Base-by-base conservation (phyloP, 78 protist species). In the Guillardia theta region DNA sequence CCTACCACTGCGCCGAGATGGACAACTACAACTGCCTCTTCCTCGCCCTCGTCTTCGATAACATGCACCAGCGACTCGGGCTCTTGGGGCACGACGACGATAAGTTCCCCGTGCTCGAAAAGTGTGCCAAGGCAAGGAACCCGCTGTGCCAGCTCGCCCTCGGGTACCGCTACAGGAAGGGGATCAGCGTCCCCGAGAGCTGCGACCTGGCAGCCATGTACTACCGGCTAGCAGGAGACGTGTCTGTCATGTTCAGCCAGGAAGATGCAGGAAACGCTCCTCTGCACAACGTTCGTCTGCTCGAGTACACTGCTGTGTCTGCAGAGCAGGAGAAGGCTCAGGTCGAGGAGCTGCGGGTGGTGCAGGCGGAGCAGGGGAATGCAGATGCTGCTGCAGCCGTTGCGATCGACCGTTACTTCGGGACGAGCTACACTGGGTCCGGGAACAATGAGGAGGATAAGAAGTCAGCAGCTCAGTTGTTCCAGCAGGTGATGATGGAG, bases 311-410 rank as follows among this genome's bases (percentile, higher is more conserved):
- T 22, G 90, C 90, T 22, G 90, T 78, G 12, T 45, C 5, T 0
- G 39, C 5, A 43, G 90, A 70, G 83, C 6, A 70, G 78, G 78
- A 19, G 78, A 12, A 19, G 78, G 78, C 78, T 33, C 39, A 70
- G 83, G 83, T 70, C 45, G 83, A 70, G 83, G 41, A 70, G 83
- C 83, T 70, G 1, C 83, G 83, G n/a, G 83, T 70, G 83, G 83
- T 18, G 5, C 83, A 70, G 83, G 83, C 83, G 5, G 83, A 70
- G 41, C 83, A 70, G 83, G 83, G 83, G 46, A 70, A 70, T 24
- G 36, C 83, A 1, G 83, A 70, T 43, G 83, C 83, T 15, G 83
- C 83, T 3, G 83, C 83, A 4, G 83, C 83, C 6, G 83, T 70
- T 18, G 83, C 83, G 4, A 70, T 70, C 33, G 83, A 70, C 5